These are phyloP conservation scores for Xylariales sp. DNA, from an alignment of 2,329 filamentous ascomycete genomes.

Conservation along the genomic window DNA sequence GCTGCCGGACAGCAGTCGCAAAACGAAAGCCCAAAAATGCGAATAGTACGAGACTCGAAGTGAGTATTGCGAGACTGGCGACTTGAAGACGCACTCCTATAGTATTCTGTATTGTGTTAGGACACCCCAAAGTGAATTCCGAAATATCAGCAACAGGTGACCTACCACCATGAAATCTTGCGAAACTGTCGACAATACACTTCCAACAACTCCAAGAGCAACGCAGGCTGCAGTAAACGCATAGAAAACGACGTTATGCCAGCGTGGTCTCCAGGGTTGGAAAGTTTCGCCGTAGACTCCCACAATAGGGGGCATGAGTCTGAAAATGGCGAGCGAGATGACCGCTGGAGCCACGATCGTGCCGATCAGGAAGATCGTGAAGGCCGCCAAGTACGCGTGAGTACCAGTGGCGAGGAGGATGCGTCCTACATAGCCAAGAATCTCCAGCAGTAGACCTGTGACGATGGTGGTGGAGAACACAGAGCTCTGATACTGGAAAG, in stretches of 20 bases:
- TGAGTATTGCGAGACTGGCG: slow-evolving; percentile 40
- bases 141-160: slow-evolving; percentile 1
- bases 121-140: slow-evolving; percentile 22
- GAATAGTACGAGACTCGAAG: slow-evolving; percentile 33
- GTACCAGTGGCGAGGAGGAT: slow-evolving; percentile 32
- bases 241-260: slow-evolving; percentile 22
- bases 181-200: slow-evolving; percentile 32
- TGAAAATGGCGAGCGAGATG: slow-evolving; percentile 38
- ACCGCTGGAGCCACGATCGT: slow-evolving; percentile 43
- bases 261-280: slow-evolving; percentile 27
- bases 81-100: slow-evolving; percentile 33
- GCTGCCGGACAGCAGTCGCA: slow-evolving; percentile 30
- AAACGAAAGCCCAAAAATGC: slow-evolving; percentile 35
- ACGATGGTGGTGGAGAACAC: slow-evolving; percentile 35
- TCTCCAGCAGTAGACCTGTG: slow-evolving; percentile 36
- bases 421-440: slow-evolving; percentile 42
- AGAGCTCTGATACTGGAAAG: slow-evolving; percentile 32
- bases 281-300: slow-evolving; percentile 40
- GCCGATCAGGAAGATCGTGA: slow-evolving; percentile 41
- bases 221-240: slow-evolving; percentile 15
- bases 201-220: slow-evolving; percentile 34
- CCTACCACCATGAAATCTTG: slow-evolving; percentile 30
- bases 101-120: slow-evolving; percentile 18
- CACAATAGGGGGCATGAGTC: slow-evolving; percentile 41
- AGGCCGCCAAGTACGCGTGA: slow-evolving; percentile 28